Base-by-base conservation (phyloP, 805 yeast genomes). In the Myxozyma geophila region DNA sequence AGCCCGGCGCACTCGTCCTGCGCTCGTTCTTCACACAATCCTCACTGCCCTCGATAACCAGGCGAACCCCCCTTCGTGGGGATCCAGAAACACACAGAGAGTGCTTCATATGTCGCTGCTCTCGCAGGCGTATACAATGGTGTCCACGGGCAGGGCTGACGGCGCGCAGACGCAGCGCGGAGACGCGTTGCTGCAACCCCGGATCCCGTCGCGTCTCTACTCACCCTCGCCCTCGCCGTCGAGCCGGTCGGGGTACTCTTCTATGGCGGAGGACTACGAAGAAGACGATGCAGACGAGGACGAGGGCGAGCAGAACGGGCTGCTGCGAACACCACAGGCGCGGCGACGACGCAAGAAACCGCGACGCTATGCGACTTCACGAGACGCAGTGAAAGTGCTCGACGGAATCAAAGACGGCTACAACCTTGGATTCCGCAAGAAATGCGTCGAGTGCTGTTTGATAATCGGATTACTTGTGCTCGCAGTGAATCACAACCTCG, bases 331-430 rank as follows among this genome's bases (percentile, higher is more conserved):
- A 0, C 21, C 36, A 13, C 9, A 17, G 1, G 39, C 39, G 6
- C 48, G 58, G 28, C 58, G 51, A 23, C 51, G 58, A 15, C 15
- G 19, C 15, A 33, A 41, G 37, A 50, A 51, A 15, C n/a, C 41
- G 35, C 58, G 58, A 5, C 51, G 51, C 10, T 35, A 35, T n/a
- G 43, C 43, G 36, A 36, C 50, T 9, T 3, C 58, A n/a, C 19
- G 51, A 17, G 28, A 33, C n/a, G 17, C 17, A 43, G 58, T 54
- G 2, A 54, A 43, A 19, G 58, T 66, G 13, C 54, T 63, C 10
- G 69, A 66, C 28, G 69, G 69, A 6, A 37, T 70, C 23, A 60
- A 69, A 39, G 70, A 70, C 39, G 72, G 72, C 9, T 62, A 60
- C 37, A 62, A 68, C 33, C 66, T 64, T 36, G 65, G 72, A 2